phyloP scores from a whole-genome alignment of 73 alveolate species.

The Effrenium voratum region DNA sequence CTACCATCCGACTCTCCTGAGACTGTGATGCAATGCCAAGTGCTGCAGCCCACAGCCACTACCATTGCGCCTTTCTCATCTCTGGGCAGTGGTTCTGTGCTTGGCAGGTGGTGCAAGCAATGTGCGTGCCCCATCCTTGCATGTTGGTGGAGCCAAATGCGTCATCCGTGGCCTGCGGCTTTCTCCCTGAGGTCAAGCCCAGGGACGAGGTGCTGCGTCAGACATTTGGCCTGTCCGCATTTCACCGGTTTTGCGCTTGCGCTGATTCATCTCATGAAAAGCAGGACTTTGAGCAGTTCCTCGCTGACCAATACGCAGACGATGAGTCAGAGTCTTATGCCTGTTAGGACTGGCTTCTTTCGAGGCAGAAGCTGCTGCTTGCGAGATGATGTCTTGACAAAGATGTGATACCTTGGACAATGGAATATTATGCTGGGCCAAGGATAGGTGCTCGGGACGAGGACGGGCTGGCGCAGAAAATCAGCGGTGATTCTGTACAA shows the following conservation, averaged over 20 bases:
- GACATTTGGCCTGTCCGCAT: not conserved
- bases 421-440: not conserved
- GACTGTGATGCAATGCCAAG: no score
- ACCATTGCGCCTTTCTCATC: no score
- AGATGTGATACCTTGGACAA: not conserved
- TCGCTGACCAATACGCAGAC: constrained; percentile 79
- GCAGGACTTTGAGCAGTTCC: constrained; percentile 63
- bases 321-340: constrained; percentile 44
- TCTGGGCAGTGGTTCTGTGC: no score
- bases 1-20: no score
- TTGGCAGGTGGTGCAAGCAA: no score
- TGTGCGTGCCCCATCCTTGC: no score
- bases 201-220: constrained; percentile 27
- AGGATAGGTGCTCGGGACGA: constrained; percentile 90
- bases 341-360: not conserved
- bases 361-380: no score
- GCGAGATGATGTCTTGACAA: no score
- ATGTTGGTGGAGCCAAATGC: no score
- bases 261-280: not conserved
- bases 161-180: no score
- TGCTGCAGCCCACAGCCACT: no score
- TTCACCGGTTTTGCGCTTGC: not conserved
- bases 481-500: not conserved
- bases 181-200: constrained; percentile 46
- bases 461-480: not conserved